phyloP scores from a whole-genome alignment of 371 early-diverging fungal genomes.

The Syncephalastrum sp. region DNA sequence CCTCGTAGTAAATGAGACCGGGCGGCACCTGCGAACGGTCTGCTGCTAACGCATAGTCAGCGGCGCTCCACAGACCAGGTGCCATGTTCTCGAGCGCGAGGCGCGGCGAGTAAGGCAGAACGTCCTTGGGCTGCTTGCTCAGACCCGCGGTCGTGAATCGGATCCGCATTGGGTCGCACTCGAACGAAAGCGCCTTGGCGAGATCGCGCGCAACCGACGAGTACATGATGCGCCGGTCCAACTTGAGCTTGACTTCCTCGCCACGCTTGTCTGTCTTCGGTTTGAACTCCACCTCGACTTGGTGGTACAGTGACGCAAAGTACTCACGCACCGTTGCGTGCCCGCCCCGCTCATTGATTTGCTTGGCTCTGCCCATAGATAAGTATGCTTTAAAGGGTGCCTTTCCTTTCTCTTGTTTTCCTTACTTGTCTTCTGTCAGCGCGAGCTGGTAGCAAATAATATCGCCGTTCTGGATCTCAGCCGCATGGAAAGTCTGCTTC shows the following conservation, averaged over 20 bases:
- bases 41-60: conserved; percentile 21
- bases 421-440: conserved; percentile 58
- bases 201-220: conserved; percentile 20
- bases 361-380: conserved; percentile 9
- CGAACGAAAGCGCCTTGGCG: conserved; percentile 12
- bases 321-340: conserved; percentile 62
- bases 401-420: background rate
- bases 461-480: conserved; percentile 84
- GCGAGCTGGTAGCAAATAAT: conserved; percentile 80
- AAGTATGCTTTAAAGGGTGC: background rate
- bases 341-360: conserved; percentile 18
- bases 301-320: conserved; percentile 67
- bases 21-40: conserved; percentile 12
- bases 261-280: conserved; percentile 40
- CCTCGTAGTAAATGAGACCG: conserved; percentile 69
- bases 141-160: conserved; percentile 28
- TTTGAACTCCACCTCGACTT: conserved; percentile 70
- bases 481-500: conserved; percentile 57
- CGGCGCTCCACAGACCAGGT: conserved; percentile 8
- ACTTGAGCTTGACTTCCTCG: conserved; percentile 14
- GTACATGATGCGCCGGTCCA: conserved; percentile 21
- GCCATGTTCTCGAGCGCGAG: conserved; percentile 19
- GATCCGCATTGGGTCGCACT: conserved; percentile 18
- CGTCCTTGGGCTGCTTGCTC: conserved; percentile 22
- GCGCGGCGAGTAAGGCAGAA: conserved; percentile 7